Evolutionary conservation across 75 land plant genomes (phyloP).

Genomic region (Pinus taeda): DNA sequence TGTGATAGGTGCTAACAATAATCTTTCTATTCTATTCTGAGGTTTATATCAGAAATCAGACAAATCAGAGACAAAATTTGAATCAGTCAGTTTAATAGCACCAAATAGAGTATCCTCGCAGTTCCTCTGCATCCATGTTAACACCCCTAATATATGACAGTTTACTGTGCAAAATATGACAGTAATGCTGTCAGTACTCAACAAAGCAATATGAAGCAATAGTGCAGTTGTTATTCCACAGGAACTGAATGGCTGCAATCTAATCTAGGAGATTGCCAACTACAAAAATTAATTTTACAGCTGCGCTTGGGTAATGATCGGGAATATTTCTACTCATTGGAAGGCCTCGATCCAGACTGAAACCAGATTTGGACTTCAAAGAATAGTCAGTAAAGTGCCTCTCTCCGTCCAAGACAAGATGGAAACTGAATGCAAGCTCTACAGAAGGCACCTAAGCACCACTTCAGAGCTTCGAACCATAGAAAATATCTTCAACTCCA

Average conservation of each 20-base stretch:
- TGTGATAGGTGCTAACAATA: neutral
- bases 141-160: neutral
- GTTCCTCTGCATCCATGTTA: neutral
- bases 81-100: neutral
- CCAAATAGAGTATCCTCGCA: neutral
- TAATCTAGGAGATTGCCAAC: neutral
- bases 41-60: neutral
- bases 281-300: slow-evolving; percentile 18
- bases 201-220: neutral
- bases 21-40: neutral
- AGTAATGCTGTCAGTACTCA: neutral
- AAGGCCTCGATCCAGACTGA: slow-evolving; percentile 10
- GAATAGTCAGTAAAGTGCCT: slow-evolving; percentile 1
- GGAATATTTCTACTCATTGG: slow-evolving; percentile 12
- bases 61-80: neutral
- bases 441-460: neutral
- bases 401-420: neutral
- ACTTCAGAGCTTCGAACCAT: slow-evolving; percentile 9
- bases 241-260: slow-evolving; percentile 1
- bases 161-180: neutral
- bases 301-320: slow-evolving; percentile 35
- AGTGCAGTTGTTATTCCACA: neutral
- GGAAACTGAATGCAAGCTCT: neutral
- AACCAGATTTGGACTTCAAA: slow-evolving; percentile 6
- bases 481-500: neutral